These are phyloP conservation scores for Hymenoscyphus repandus DNA, from an alignment of 2,329 filamentous ascomycete species.

Conservation along the genomic window DNA sequence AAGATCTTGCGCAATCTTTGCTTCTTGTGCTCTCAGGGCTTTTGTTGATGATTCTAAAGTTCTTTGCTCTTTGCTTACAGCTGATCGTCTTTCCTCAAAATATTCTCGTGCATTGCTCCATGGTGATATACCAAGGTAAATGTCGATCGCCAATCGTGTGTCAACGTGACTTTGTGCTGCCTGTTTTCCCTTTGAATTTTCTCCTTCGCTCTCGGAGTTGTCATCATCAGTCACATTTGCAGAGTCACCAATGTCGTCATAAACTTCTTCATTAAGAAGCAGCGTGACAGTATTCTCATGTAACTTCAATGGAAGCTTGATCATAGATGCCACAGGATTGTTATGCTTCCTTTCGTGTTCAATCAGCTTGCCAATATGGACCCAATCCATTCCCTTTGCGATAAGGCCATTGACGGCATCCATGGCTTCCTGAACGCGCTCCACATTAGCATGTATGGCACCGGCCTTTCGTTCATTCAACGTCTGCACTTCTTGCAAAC, in stretches of 20 bases:
- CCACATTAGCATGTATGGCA: slow-evolving; percentile 84
- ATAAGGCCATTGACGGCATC: slow-evolving; percentile 91
- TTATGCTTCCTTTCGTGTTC: slow-evolving; percentile 76
- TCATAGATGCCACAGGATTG: slow-evolving; percentile 82
- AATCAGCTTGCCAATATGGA: slow-evolving; percentile 81
- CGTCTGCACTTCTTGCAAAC: slow-evolving; percentile 73
- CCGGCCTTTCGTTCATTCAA: slow-evolving; percentile 83
- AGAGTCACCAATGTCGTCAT: slow-evolving; percentile 48
- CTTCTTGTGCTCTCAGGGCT: slow-evolving; percentile 83
- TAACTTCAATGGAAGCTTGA: slow-evolving; percentile 81
- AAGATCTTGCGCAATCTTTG: slow-evolving; percentile 79
- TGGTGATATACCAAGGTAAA: slow-evolving; percentile 74
- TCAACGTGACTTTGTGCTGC: slow-evolving; percentile 40
- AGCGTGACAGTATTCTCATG: slow-evolving; percentile 86
- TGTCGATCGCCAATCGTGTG: slow-evolving; percentile 67
- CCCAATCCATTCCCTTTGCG: slow-evolving; percentile 95
- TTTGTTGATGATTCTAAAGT: slow-evolving; percentile 75
- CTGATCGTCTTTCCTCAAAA: slow-evolving; percentile 81
- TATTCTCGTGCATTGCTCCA: slow-evolving; percentile 91
- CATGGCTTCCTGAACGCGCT: slow-evolving; percentile 87
- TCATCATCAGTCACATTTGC: slow-evolving; percentile 61
- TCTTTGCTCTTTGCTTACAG: slow-evolving; percentile 81
- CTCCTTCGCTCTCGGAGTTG: slow-evolving; percentile 55
- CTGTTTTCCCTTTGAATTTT: slow-evolving; percentile 31
- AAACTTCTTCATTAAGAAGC: slow-evolving; percentile 61